Evolutionary conservation across 2,329 filamentous ascomycete species (phyloP).

Genomic region (Neoarthrinium moseri): DNA sequence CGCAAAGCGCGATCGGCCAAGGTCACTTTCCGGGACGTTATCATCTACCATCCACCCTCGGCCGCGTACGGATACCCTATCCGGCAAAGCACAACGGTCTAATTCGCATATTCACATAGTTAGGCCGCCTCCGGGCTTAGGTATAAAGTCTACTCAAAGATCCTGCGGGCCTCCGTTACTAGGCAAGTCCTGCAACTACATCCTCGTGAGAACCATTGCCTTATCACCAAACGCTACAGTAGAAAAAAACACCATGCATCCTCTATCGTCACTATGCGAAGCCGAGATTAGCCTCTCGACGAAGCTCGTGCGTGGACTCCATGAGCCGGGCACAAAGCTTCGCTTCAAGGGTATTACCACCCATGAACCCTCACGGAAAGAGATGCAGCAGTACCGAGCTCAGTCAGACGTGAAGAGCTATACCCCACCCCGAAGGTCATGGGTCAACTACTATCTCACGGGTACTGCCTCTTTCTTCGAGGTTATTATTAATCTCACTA

Average conservation of each 20-base stretch:
- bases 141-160: no score
- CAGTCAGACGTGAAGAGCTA: background rate
- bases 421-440: background rate
- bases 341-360: conserved; percentile 4
- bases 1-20: background rate
- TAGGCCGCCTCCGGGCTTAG: no score
- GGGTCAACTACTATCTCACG: conserved; percentile 6
- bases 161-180: no score
- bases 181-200: background rate
- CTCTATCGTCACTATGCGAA: conserved; percentile 1
- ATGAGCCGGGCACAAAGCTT: conserved; percentile 4
- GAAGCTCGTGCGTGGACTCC: background rate
- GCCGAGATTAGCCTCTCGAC: conserved; percentile 2
- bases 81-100: no score
- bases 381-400: conserved; percentile 6
- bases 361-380: conserved; percentile 6
- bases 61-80: no score
- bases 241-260: background rate
- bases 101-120: no score
- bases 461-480: conserved; percentile 7
- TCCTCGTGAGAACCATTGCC: background rate
- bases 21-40: background rate
- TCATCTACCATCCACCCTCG: background rate
- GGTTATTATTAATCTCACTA: background rate
- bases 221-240: background rate